Percentiles rank a stretch among this genome's conserved stretches.
phyloP scores from a whole-genome alignment of 1,284 basidiomycete genomes.

The Moesziomyces parantarcticus region DNA sequence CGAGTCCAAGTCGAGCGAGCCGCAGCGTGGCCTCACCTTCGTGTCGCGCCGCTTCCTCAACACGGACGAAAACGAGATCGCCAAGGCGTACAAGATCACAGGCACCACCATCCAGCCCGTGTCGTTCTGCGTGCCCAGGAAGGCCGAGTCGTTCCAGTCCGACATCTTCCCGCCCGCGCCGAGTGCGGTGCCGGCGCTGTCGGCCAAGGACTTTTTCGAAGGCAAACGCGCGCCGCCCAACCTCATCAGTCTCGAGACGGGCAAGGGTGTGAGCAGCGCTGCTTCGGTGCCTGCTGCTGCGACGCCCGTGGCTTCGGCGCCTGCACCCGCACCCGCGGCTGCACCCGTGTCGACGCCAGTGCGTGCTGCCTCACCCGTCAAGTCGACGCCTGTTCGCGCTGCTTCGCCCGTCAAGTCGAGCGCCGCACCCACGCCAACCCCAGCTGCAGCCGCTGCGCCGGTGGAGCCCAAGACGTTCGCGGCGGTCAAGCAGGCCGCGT shows the following conservation, averaged over 20 bases:
- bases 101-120: constrained; percentile 84
- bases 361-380: constrained; percentile 11
- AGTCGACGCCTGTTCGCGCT: constrained; percentile 11
- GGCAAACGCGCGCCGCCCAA: constrained; percentile 75
- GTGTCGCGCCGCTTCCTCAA: constrained; percentile 88
- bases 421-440: too few species aligned
- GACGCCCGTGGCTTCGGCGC: not conserved
- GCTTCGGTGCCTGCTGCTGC: constrained; percentile 20
- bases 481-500: constrained; percentile 2
- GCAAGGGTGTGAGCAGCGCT: constrained; percentile 17
- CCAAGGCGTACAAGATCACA: constrained; percentile 90
- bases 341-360: constrained; percentile 27
- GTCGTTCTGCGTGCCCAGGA: constrained; percentile 91
- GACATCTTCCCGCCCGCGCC: constrained; percentile 94
- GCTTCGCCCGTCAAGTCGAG: constrained; percentile 24
- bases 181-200: constrained; percentile 81
- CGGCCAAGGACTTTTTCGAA: constrained; percentile 83
- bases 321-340: constrained; percentile 10
- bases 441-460: constrained; percentile 6
- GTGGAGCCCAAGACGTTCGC: not conserved
- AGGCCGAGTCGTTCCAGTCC: constrained; percentile 88
- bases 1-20: constrained; percentile 89
- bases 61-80: constrained; percentile 92
- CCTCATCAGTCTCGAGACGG: constrained; percentile 71
- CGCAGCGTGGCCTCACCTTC: constrained; percentile 96